Conservation (phyloP, 225 moss, liverwort and hornwort species). For the Anthoceros angustus region DNA sequence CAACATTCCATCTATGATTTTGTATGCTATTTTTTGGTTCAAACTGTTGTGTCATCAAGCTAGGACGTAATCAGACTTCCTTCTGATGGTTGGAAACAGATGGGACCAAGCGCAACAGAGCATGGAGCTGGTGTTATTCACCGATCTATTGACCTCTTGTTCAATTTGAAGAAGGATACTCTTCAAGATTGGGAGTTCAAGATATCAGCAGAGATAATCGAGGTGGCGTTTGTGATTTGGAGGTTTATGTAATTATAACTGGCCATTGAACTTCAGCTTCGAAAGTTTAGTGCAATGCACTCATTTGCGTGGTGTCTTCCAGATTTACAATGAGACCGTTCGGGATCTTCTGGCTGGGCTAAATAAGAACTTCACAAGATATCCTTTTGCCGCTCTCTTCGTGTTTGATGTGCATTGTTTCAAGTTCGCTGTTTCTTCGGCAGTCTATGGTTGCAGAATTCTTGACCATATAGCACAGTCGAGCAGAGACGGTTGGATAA, state of each 20-base stretch:
- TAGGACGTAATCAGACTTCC: background rate
- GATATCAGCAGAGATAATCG: constrained; percentile 1
- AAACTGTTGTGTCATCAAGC: background rate
- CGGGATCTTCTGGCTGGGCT: background rate
- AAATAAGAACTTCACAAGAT: background rate
- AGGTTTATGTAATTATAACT: no score
- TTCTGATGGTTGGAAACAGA: background rate
- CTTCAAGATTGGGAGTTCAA: background rate
- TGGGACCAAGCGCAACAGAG: background rate
- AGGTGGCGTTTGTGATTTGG: background rate
- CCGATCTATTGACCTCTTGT: background rate
- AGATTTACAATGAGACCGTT: constrained; percentile 2
- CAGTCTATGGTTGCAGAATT: background rate
- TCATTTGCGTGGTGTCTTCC: background rate
- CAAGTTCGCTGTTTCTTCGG: background rate
- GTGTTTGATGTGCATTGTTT: background rate
- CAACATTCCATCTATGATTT: background rate
- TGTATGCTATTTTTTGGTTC: background rate
- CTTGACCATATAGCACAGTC: background rate
- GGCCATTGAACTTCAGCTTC: no score
- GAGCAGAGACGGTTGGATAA: constrained; percentile 3
- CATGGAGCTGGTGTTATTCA: background rate
- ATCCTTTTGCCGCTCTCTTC: background rate
- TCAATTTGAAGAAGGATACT: background rate
- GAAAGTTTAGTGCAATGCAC: no score